These are phyloP conservation scores for Pseudoscleropodium purum DNA, from an alignment of 225 moss, liverwort and hornwort species.

Conservation along the genomic window DNA sequence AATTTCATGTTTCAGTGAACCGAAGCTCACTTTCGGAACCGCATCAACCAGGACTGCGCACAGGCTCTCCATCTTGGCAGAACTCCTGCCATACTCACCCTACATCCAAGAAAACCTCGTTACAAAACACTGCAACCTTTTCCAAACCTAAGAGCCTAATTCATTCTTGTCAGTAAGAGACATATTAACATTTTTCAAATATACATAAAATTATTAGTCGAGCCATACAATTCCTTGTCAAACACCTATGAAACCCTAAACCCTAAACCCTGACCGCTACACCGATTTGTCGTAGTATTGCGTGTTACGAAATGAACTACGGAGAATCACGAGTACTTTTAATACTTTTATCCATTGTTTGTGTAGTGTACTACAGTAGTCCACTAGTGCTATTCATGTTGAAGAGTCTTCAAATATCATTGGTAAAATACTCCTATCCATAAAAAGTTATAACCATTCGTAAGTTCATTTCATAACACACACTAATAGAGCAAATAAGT, in stretches of 20 bases:
- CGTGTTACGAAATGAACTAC: not conserved
- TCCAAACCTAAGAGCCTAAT: not conserved
- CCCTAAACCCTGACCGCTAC: not conserved
- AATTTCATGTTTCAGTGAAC: not conserved
- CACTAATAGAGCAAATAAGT: not conserved
- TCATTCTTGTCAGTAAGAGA: not conserved
- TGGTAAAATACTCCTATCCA: not conserved
- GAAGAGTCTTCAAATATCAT: not conserved
- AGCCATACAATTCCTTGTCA: not conserved
- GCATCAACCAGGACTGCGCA: constrained; percentile 34
- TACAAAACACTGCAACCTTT: not conserved
- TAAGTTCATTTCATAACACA: not conserved
- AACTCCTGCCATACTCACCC: constrained; percentile 23
- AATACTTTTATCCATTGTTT: not conserved
- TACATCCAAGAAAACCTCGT: constrained; percentile 14
- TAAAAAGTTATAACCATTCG: not conserved
- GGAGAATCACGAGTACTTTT: too few relatives aligned
- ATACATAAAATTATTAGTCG: not conserved
- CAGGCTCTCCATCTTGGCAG: constrained; percentile 35
- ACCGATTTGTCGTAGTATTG: not conserved
- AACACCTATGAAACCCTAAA: not conserved
- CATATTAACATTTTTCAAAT: not conserved
- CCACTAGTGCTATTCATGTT: not conserved
- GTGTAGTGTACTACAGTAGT: not conserved
- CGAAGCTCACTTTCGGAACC: constrained; percentile 41